A percentile compares a stretch with the other conserved stretches of the same genome.
Conservation (phyloP, 2,329 filamentous ascomycete genomes). For the Paraconiothyrium brasiliense region DNA sequence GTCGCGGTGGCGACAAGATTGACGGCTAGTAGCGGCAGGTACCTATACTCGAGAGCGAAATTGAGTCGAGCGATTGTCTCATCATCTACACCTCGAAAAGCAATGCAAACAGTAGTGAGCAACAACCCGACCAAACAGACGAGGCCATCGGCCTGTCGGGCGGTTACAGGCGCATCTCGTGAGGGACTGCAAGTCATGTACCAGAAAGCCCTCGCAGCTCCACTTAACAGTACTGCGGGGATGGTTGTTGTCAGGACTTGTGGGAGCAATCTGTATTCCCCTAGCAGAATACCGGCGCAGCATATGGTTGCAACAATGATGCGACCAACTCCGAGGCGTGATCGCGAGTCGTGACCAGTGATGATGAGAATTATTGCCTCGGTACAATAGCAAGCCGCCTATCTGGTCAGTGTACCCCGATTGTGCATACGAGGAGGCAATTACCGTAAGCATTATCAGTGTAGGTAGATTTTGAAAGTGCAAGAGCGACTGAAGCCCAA, state of each 20-base stretch:
- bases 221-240: conserved; percentile 32
- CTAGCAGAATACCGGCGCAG: conserved; percentile 30
- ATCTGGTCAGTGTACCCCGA: conserved; percentile 18
- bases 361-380: conserved; percentile 26
- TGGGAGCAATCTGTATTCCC: conserved; percentile 40
- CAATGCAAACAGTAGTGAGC: conserved; percentile 1
- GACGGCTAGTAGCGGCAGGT: conserved; percentile 22
- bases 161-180: conserved; percentile 15
- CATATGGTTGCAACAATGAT: conserved; percentile 25
- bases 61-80: conserved; percentile 18
- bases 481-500: conserved; percentile 39
- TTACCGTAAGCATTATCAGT: conserved; percentile 41
- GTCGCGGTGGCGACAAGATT: conserved; percentile 27
- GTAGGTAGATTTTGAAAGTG: conserved; percentile 44
- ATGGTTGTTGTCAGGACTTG: conserved; percentile 33
- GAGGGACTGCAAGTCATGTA: conserved; percentile 21
- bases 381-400: conserved; percentile 27
- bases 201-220: conserved; percentile 26
- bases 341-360: conserved; percentile 14
- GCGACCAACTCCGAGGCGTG: conserved; percentile 25
- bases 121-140: conserved; percentile 15
- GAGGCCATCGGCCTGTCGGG: conserved; percentile 16
- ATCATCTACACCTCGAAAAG: neutral
- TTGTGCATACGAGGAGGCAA: conserved; percentile 13
- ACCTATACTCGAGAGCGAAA: conserved; percentile 18